Percentiles rank a stretch among this genome's conserved stretches.
These are phyloP conservation scores for Penicillium coprophilum DNA, from an alignment of 495 filamentous ascomycete genomes.

Conservation along the genomic window DNA sequence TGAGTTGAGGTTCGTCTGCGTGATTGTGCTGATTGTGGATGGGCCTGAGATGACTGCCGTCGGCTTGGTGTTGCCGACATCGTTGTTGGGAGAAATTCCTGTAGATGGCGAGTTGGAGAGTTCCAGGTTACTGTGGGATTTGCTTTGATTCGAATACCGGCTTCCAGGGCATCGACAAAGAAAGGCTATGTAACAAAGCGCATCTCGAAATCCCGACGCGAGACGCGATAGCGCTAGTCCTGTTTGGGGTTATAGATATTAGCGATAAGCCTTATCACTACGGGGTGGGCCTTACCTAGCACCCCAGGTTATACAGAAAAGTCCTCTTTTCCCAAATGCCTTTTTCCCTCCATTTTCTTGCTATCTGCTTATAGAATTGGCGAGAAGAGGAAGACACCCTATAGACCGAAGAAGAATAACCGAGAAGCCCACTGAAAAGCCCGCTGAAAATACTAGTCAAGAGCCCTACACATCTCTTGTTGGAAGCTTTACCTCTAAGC, in stretches of 20 bases:
- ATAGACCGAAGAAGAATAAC: too few species aligned
- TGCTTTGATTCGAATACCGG: neutral
- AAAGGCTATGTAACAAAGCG: constrained; percentile 9
- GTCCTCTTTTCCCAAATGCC: too few species aligned
- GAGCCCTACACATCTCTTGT: too few species aligned
- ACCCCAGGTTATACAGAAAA: too few species aligned
- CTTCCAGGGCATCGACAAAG: neutral
- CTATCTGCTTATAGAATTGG: too few species aligned
- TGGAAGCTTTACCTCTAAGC: too few species aligned
- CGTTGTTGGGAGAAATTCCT: neutral
- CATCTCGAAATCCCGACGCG: constrained; percentile 25
- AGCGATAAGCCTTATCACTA: constrained; percentile 31
- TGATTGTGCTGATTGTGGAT: constrained; percentile 16
- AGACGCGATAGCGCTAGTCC: constrained; percentile 40
- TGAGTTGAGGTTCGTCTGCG: constrained; percentile 5
- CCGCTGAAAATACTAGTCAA: too few species aligned
- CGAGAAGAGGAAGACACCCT: too few species aligned
- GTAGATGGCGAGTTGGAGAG: neutral
- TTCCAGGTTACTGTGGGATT: neutral
- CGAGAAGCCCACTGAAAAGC: too few species aligned
- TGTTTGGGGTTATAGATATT: constrained; percentile 30
- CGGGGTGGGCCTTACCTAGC: neutral
- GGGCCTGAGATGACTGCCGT: constrained; percentile 20
- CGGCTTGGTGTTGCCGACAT: constrained; percentile 25
- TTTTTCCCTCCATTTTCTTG: too few species aligned